Evolutionary conservation across 2,329 filamentous ascomycete species (phyloP), one percentile per base, ranked within the genome.

Genomic region (Ceratocystis diversiconidia): DNA sequence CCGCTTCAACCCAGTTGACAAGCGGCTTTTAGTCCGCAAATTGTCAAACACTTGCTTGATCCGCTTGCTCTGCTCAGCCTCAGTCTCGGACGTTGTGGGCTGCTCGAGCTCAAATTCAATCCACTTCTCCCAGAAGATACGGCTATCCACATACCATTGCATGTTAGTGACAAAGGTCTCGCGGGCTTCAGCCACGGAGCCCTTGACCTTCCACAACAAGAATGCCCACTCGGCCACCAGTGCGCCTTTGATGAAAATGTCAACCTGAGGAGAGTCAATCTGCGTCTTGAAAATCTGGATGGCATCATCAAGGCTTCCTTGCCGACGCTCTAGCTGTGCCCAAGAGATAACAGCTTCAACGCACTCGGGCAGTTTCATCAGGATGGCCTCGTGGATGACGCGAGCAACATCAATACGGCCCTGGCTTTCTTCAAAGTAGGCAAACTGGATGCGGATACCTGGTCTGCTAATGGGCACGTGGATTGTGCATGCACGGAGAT

Each of bases 361-460:
- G 69, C 92, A 89, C 69, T 89, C 87, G 0, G 92, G 91, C 17
- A 95, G 77, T 67, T 82, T 81, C 69, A 85, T 78, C 41, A 97
- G 79, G 64, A 99, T 87, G 1, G 89, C 86, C 61, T 87, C 82
- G 72, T 96, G 89, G 65, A 99, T 92, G 67, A 89, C 91, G 67
- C 87, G 84, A 10, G 92, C 90, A 46, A 95, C 82, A 68, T 89
- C 87, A 30, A 87, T 77, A 48, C 90, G 85, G 3, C 85, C 89
- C 50, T 83, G 81, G 75, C 89, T 88, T 76, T 99, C 94, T 73
- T 99, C 94, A 69, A 96, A 96, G 71, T 92, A 90, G 15, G 94
- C 92, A 78, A 92, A 97, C 73, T 95, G 89, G 68, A 97, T 80
- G 66, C 94, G 85, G 69, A 95, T 86, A 1, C 86, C 86, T 0